Percentiles rank a stretch among this genome's conserved stretches.
These are phyloP conservation scores for Euphrasia arctica DNA, from an alignment of 305 asterid genomes.

Conservation along the genomic window DNA sequence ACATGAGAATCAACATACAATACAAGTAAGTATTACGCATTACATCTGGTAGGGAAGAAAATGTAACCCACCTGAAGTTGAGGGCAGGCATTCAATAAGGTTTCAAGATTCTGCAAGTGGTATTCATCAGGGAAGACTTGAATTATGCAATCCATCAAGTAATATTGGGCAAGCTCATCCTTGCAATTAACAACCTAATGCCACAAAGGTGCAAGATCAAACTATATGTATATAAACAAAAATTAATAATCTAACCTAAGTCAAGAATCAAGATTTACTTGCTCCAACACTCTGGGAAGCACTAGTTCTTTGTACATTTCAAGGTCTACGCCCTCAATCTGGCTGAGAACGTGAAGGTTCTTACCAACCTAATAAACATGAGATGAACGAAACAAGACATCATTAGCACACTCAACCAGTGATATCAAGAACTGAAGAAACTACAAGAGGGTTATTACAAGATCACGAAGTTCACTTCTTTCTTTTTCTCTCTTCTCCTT, in stretches of 20 bases:
- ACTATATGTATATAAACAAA: constrained; percentile 21
- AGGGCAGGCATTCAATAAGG: constrained; percentile 88
- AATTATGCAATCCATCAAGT: constrained; percentile 97
- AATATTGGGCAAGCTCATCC: constrained; percentile 93
- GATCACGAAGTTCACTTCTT: constrained; percentile 98
- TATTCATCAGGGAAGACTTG: constrained; percentile 99
- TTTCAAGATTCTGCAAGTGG: constrained; percentile 96
- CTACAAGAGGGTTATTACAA: constrained; percentile 50
- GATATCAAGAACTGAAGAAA: constrained; percentile 24
- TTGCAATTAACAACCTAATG: constrained; percentile 93
- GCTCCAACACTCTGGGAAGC: constrained; percentile 96
- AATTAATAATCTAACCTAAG: constrained; percentile 23
- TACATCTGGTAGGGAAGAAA: constrained; percentile 22
- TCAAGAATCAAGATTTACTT: constrained; percentile 46
- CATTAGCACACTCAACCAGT: constrained; percentile 29
- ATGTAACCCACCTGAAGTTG: constrained; percentile 81
- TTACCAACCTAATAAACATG: constrained; percentile 81
- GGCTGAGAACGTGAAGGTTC: constrained; percentile 97
- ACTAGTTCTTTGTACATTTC: constrained; percentile 91
- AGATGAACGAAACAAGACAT: constrained; percentile 27
- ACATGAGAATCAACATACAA: constrained; percentile 20
- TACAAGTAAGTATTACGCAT: constrained; percentile 8
- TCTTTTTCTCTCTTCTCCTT: constrained; percentile 96
- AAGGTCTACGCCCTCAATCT: constrained; percentile 97
- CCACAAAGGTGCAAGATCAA: constrained; percentile 28